A percentile compares a stretch with the other conserved stretches of the same genome.
phyloP scores from a whole-genome alignment of 164 flowering plant genomes.

The Vitis labrusca region DNA sequence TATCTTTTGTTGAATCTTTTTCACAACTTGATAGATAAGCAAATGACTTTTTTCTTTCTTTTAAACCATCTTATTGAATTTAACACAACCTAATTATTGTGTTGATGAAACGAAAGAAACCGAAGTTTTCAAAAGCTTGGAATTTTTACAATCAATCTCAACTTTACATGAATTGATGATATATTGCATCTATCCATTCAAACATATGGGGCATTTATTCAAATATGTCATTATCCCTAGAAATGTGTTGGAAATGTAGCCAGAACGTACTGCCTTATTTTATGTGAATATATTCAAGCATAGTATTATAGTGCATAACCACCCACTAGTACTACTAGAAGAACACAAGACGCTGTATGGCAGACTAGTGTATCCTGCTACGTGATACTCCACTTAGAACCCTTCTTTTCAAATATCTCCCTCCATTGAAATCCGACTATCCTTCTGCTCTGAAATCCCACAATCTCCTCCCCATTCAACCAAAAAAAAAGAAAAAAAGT shows the following conservation, averaged over 20 bases:
- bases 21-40: no score
- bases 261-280: not conserved
- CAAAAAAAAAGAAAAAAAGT: slow-evolving; percentile 5
- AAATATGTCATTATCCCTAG: no score
- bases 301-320: not conserved
- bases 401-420: slow-evolving; percentile 7
- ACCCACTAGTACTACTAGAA: slow-evolving; percentile 14
- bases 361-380: slow-evolving; percentile 10
- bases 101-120: no score
- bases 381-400: not conserved
- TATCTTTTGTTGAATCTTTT: not conserved
- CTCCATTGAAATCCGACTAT: slow-evolving; percentile 14
- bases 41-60: no score
- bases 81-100: no score
- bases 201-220: no score
- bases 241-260: not conserved
- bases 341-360: slow-evolving; percentile 25
- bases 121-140: no score
- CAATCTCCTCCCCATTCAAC: slow-evolving; percentile 6
- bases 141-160: no score
- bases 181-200: no score
- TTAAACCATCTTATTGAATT: no score
- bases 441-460: slow-evolving; percentile 27
- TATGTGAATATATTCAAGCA: not conserved
- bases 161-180: no score